phyloP scores from a whole-genome alignment of 2,329 filamentous ascomycete species.

The Blastomyces gilchristii region DNA sequence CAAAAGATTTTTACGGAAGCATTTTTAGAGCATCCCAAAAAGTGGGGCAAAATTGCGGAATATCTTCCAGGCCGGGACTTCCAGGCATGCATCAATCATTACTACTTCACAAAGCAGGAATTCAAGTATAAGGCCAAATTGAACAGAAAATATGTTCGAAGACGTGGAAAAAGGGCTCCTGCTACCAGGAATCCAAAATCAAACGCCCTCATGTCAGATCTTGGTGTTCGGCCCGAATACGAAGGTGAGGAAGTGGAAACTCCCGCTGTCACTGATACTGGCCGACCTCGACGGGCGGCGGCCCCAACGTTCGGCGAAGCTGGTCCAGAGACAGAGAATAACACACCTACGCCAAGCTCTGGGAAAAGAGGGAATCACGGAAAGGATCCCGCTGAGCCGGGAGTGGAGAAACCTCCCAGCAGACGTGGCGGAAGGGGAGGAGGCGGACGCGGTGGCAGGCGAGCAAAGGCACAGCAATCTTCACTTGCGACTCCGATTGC shows the following conservation, averaged over 20 bases:
- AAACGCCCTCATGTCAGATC: constrained; percentile 40
- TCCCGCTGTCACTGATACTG: constrained; percentile 40
- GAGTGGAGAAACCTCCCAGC: constrained; percentile 25
- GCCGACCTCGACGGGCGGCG: constrained; percentile 40
- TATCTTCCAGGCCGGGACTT: constrained; percentile 37
- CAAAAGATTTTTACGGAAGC: constrained; percentile 38
- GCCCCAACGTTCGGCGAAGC: constrained; percentile 39
- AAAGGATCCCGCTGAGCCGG: constrained; percentile 27
- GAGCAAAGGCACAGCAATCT: constrained; percentile 26
- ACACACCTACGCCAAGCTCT: constrained; percentile 26
- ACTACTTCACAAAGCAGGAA: constrained; percentile 42
- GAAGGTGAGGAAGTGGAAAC: constrained; percentile 35
- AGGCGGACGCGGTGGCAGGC: constrained; percentile 17
- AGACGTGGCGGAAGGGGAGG: constrained; percentile 28
- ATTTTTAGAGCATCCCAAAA: constrained; percentile 41
- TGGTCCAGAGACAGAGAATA: constrained; percentile 24
- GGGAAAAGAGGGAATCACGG: constrained; percentile 26
- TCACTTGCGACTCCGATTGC: constrained; percentile 16
- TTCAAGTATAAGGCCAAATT: constrained; percentile 42
- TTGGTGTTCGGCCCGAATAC: constrained; percentile 35
- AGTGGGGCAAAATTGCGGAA: constrained; percentile 43
- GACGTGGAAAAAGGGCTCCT: constrained; percentile 29
- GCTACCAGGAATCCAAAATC: constrained; percentile 34
- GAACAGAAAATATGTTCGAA: constrained; percentile 37
- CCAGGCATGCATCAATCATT: constrained; percentile 42